A percentile compares a stretch with the other conserved stretches of the same genome.
Conservation (phyloP, 1,139 yeast genomes). For the Suhomyces bolitotheri region DNA sequence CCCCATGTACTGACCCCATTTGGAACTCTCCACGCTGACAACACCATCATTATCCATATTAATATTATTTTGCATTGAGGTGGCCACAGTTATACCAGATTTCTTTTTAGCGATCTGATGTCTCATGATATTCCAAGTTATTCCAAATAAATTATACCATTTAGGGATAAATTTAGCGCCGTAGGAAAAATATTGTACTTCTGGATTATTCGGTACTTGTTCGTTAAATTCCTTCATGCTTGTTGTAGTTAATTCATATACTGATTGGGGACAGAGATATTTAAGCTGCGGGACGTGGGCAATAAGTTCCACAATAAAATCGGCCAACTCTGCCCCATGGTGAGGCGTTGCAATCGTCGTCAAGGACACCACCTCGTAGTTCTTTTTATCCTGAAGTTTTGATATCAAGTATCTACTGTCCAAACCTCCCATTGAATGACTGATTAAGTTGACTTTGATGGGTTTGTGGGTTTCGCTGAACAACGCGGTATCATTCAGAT, state of each 20-base stretch:
- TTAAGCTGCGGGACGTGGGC: constrained; percentile 17
- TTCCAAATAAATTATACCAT: constrained; percentile 60
- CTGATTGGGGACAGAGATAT: constrained; percentile 42
- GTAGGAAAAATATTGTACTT: constrained; percentile 74
- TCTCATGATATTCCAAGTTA: constrained; percentile 61
- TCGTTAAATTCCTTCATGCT: constrained; percentile 57
- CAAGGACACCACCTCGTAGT: constrained; percentile 63
- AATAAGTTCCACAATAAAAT: constrained; percentile 48
- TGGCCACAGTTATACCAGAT: not conserved
- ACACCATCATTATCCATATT: constrained; percentile 71
- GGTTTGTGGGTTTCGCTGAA: constrained; percentile 25
- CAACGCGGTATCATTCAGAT: constrained; percentile 11
- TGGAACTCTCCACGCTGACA: constrained; percentile 74
- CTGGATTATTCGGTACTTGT: constrained; percentile 52
- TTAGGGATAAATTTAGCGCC: constrained; percentile 73
- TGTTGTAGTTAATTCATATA: constrained; percentile 61
- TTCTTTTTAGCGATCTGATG: constrained; percentile 5
- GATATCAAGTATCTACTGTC: constrained; percentile 79
- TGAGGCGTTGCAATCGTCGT: constrained; percentile 91
- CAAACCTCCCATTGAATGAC: constrained; percentile 96
- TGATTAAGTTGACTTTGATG: constrained; percentile 66
- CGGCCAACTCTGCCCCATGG: constrained; percentile 83
- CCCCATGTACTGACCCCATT: constrained; percentile 84
- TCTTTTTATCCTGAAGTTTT: constrained; percentile 37
- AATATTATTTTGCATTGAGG: constrained; percentile 18